Base-by-base conservation (phyloP, 148 eudicot species). In the Rhododendron vialii region DNA sequence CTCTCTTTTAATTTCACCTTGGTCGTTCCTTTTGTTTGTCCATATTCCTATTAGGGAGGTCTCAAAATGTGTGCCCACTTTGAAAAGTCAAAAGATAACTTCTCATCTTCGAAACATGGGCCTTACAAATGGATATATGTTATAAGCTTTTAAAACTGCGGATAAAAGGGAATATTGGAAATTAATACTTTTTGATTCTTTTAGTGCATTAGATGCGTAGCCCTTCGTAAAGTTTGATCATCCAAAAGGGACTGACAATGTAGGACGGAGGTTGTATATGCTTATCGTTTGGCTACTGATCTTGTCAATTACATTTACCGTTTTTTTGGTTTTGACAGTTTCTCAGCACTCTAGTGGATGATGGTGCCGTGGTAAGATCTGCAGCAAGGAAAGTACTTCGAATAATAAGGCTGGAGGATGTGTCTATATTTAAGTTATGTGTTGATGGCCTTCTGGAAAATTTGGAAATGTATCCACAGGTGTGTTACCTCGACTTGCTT, bases 381-480 rank as follows among this genome's bases (percentile, higher is more conserved):
- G 91, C 87, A 84, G 92, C 94, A 63, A 88, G 95, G 88, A 88
- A 88, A 57, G 85, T 92, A 81, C 92, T 96, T 86, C 92, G 87
- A 82, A 82, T 86, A 45, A 89, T 89, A 69, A 93, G 91, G 85
- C 82, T 93, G 84, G 89, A 89, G 24, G 80, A 90, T 53, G 45
- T 86, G 86, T 83, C 91, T 77, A 83, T 92, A 84, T 93, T 90
- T 83, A 94, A 88, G 87, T 85, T 88, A 81, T 89, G 91, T 85
- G 78, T 92, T 71, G 90, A 91, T 85, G 86, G 93, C 83, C 94
- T 96, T 85, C 88, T 95, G 33, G 86, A 87, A 82, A 90, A 88
- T 89, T 88, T 95, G 92, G 95, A 91, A 82, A 75, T 90, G 82
- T 88, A 91, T 91, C 92, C 96, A 11, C 95, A 95, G 98, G 99